A percentile compares a stretch with the other conserved stretches of the same genome.
phyloP scores from a whole-genome alignment of 75 land plant species.

The Pseudotsuga menziesii region DNA sequence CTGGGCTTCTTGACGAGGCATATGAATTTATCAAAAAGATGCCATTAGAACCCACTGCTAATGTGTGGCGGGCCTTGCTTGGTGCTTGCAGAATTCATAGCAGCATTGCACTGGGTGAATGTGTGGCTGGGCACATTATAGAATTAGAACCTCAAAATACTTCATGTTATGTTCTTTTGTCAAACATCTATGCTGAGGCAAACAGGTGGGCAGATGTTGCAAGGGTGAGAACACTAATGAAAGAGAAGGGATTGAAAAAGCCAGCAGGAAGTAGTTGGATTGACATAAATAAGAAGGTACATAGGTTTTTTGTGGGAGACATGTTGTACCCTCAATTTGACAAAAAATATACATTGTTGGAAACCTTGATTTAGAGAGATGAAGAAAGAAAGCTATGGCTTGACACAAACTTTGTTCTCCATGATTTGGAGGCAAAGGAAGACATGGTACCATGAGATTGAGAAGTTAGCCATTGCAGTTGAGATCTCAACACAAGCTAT shows the following conservation, averaged over 20 bases:
- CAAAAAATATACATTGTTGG: slow-evolving; percentile 2
- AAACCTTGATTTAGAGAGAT: no score
- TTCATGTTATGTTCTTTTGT: slow-evolving; percentile 10
- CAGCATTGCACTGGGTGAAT: slow-evolving; percentile 30
- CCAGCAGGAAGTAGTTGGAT: slow-evolving; percentile 20
- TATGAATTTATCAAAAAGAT: slow-evolving; percentile 22
- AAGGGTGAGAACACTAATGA: slow-evolving; percentile 11
- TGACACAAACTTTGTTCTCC: neutral
- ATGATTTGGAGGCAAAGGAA: neutral
- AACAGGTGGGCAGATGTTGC: slow-evolving; percentile 12
- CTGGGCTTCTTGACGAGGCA: slow-evolving; percentile 44
- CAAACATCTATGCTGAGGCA: slow-evolving; percentile 10
- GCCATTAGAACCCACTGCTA: slow-evolving; percentile 37
- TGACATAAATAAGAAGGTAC: slow-evolving; percentile 11
- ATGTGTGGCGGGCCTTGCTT: slow-evolving; percentile 55
- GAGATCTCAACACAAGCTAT: slow-evolving; percentile 1
- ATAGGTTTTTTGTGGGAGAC: slow-evolving; percentile 10
- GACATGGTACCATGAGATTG: slow-evolving; percentile 5
- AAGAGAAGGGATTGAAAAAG: slow-evolving; percentile 6
- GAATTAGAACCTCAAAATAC: slow-evolving; percentile 7
- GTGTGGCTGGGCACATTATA: slow-evolving; percentile 8
- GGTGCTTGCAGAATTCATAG: slow-evolving; percentile 42
- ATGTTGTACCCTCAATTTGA: slow-evolving; percentile 8
- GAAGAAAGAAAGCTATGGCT: no score
- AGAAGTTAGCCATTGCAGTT: slow-evolving; percentile 17